Evolutionary conservation across 768 basidiomycete genomes (phyloP).

Genomic region (Serendipita sp.): DNA sequence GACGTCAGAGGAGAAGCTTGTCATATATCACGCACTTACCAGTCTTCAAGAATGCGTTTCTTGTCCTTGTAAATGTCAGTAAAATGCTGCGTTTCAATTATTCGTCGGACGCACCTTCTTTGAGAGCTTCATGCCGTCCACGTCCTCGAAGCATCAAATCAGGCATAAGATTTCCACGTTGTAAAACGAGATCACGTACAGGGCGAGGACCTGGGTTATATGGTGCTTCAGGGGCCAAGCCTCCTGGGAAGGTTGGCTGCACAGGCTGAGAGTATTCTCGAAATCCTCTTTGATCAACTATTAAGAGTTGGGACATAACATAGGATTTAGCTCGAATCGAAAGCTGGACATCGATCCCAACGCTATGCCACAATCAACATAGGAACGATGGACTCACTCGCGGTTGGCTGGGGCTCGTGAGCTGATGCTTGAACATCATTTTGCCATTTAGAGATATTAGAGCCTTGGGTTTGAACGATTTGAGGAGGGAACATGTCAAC

Average conservation of each 20-base stretch:
- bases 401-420: not conserved
- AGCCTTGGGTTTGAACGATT: not conserved
- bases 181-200: not conserved
- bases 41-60: not conserved
- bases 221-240: not conserved
- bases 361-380: not conserved
- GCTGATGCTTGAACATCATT: not conserved
- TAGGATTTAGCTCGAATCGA: too few relatives aligned
- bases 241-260: not conserved
- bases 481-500: not conserved
- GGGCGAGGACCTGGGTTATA: not conserved
- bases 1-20: not conserved
- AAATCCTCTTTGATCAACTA: not conserved
- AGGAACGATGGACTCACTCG: not conserved
- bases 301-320: not conserved
- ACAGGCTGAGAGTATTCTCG: not conserved
- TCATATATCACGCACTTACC: not conserved
- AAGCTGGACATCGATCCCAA: too few relatives aligned
- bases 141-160: not conserved
- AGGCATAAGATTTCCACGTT: not conserved
- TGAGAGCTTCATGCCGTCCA: not conserved
- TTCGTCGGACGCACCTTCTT: not conserved
- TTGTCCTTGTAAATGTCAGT: not conserved
- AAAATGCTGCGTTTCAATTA: not conserved
- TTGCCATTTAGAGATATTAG: constrained; percentile 1